Base-by-base conservation (phyloP, 2,329 filamentous ascomycete species). In the Botryotinia calthae region DNA sequence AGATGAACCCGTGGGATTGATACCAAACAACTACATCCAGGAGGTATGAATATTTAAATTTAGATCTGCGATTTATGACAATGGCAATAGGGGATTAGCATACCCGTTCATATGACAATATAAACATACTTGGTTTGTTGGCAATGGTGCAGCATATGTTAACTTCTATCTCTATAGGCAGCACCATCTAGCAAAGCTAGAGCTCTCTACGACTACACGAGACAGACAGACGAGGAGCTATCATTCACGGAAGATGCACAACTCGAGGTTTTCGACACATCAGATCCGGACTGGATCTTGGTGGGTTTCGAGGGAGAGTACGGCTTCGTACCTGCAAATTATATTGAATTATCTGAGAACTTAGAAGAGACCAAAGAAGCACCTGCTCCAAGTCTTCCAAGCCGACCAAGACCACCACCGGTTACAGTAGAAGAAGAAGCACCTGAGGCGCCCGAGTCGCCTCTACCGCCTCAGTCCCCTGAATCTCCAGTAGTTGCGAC, bases 191-290 rank as follows among this genome's bases (percentile, higher is more conserved):
- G 89, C 75, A 87, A 91, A 77, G 96, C 95, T 67, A 94, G 92
- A 82, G 93, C 96, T n/a, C 88, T 98, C n/a, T 99, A 95, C 85
- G 96, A 99, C 82, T 99, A 99, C 82, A 93, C 93, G 68, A 90
- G 95, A 78, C 96, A 99, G 84, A 99, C 96, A 37, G 96, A 99
- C 80, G 96, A 99, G 83, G 96, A 99, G 83, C 86, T 99, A 16
- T 98, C 95, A 37, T 98, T 99, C 81, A 88, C 93, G 66, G 96
- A 99, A 84, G 95, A 97, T 81, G 90, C 92, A 58, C 84, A 89
- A 62, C 87, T 99, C 66, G 86, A 92, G 74, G 93, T 99, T 65
- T 98, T 93, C 83, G 96, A 99, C 82, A 91, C 87, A 16, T 92
- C 94, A 8, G 96, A 99, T 82, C 93, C 94, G 22, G 96, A 99